Evolutionary conservation across 805 yeast genomes (phyloP).

Genomic region (Torulaspora indica): DNA sequence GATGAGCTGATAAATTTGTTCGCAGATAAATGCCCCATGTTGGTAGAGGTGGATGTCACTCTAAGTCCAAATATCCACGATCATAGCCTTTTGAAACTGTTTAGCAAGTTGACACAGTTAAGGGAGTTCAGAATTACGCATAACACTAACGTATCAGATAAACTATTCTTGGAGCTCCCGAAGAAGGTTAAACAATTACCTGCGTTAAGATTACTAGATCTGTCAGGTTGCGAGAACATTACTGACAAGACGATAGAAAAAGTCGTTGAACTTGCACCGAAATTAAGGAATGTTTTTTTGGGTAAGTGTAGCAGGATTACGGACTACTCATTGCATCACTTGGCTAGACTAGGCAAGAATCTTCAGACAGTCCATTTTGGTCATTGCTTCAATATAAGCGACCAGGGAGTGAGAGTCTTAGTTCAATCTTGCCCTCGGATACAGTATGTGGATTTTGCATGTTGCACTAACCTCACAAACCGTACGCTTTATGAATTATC

Average conservation of each 20-base stretch:
- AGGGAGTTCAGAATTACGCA: conserved; percentile 81
- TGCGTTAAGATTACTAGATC: conserved; percentile 72
- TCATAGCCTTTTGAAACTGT: conserved; percentile 50
- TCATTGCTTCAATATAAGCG: conserved; percentile 88
- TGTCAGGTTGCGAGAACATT: conserved; percentile 75
- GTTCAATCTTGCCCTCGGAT: conserved; percentile 76
- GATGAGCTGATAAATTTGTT: conserved; percentile 58
- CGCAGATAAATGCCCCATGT: conserved; percentile 65
- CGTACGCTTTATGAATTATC: conserved; percentile 72
- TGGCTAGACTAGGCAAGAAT: conserved; percentile 69
- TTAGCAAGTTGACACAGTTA: conserved; percentile 60
- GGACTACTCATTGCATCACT: conserved; percentile 67
- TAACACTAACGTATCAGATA: conserved; percentile 64
- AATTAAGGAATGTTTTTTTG: conserved; percentile 77
- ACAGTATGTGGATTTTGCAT: conserved; percentile 91
- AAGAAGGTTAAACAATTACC: conserved; percentile 42
- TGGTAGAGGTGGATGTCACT: conserved; percentile 88
- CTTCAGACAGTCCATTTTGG: conserved; percentile 90
- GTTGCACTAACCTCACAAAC: conserved; percentile 86
- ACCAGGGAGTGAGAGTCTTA: conserved; percentile 71
- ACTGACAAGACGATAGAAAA: conserved; percentile 75
- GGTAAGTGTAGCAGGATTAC: conserved; percentile 87
- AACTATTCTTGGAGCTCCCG: conserved; percentile 43
- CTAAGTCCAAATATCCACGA: conserved; percentile 73
- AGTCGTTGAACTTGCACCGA: conserved; percentile 73